These are phyloP conservation scores for Trichomonascaceae sp. DNA, from an alignment of 1,139 yeast species.

Conservation along the genomic window DNA sequence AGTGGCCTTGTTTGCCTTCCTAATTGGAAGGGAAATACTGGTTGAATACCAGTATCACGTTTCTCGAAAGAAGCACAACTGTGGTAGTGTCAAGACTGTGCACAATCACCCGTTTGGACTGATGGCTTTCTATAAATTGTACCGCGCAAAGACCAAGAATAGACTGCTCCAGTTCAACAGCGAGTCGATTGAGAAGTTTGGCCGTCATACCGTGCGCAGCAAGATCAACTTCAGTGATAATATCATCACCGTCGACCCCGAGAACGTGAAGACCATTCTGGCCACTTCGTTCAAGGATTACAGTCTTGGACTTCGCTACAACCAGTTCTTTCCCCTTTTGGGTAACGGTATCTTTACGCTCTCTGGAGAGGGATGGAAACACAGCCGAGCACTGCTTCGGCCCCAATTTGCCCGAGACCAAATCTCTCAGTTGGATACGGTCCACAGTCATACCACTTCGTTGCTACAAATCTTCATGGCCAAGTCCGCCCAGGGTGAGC, in stretches of 20 bases:
- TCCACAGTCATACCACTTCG: slow-evolving; percentile 23
- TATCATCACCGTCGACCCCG: slow-evolving; percentile 36
- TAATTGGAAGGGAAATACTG: slow-evolving; percentile 3
- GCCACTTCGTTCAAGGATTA: slow-evolving; percentile 36
- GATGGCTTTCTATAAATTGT: slow-evolving; percentile 4
- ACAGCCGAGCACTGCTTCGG: slow-evolving; percentile 43
- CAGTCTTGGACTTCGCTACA: slow-evolving; percentile 37
- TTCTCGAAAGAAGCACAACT: slow-evolving; percentile 4
- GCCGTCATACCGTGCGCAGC: slow-evolving; percentile 7
- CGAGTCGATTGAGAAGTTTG: slow-evolving; percentile 1
- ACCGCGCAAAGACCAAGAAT: slow-evolving; percentile 4
- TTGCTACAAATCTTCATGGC: slow-evolving; percentile 7
- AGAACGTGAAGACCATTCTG: slow-evolving; percentile 24
- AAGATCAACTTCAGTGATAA: slow-evolving; percentile 8
- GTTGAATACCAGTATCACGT: slow-evolving; percentile 1
- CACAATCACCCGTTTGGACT: slow-evolving; percentile 12
- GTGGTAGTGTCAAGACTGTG: slow-evolving; percentile 3
- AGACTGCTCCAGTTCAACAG: slow-evolving; percentile 4
- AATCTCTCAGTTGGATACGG: slow-evolving; percentile 35
- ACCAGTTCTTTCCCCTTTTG: slow-evolving; percentile 30
- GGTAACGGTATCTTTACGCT: slow-evolving; percentile 50
- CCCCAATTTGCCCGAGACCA: slow-evolving; percentile 49
- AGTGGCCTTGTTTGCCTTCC: slow-evolving; percentile 1
- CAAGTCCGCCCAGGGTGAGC: slow-evolving; percentile 7
- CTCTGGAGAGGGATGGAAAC: slow-evolving; percentile 45